Conservation (phyloP, 495 filamentous ascomycete genomes). For the Lophiostoma macrostomum region DNA sequence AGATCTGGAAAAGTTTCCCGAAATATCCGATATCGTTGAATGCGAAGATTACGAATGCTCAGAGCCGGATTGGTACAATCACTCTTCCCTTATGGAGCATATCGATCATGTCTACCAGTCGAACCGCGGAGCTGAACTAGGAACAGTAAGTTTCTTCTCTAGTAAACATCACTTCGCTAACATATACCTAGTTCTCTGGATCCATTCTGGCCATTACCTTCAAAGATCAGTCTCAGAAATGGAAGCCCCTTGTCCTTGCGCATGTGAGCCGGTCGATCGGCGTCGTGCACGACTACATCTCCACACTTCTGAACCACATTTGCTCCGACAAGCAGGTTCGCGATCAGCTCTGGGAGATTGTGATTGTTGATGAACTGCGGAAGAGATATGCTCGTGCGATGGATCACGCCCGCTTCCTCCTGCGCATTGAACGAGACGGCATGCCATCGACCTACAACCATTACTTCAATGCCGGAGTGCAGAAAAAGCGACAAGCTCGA, state of each 20-base stretch:
- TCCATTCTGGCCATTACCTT: constrained; percentile 8
- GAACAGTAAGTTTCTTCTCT: constrained; percentile 1
- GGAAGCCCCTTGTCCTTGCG: constrained; percentile 3
- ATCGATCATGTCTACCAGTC: constrained; percentile 5
- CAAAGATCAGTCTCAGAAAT: constrained; percentile 17
- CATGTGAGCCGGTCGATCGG: constrained; percentile 9
- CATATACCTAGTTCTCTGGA: constrained; percentile 4
- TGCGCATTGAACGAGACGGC: constrained; percentile 7
- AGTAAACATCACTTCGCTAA: not conserved
- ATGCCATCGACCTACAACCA: constrained; percentile 16
- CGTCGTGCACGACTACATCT: constrained; percentile 9
- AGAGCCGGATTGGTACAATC: not conserved
- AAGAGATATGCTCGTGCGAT: constrained; percentile 12
- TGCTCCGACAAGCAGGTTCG: constrained; percentile 16
- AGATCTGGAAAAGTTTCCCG: not conserved
- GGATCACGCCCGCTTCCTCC: constrained; percentile 11
- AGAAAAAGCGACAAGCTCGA: constrained; percentile 8
- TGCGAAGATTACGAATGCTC: constrained; percentile 1
- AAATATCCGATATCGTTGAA: constrained; percentile 10
- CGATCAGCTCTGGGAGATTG: constrained; percentile 11
- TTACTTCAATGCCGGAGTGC: constrained; percentile 16
- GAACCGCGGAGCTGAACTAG: constrained; percentile 8
- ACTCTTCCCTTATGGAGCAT: constrained; percentile 7
- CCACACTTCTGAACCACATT: not conserved
- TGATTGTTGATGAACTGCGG: constrained; percentile 6